These are phyloP conservation scores for Venturia oleaginea DNA, from an alignment of 2,329 filamentous ascomycete species.

Conservation along the genomic window DNA sequence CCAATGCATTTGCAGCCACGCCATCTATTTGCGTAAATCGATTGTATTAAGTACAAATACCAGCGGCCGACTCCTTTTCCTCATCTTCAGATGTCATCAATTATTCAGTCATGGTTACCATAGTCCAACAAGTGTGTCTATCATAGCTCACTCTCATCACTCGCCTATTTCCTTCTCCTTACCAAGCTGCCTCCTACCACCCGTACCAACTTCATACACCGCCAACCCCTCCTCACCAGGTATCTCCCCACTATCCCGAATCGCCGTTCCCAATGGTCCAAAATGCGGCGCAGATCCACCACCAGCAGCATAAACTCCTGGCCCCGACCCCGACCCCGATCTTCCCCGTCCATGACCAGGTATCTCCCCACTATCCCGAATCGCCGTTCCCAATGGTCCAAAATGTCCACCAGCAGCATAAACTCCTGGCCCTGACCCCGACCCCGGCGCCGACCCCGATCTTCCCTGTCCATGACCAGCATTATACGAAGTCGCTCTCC, in stretches of 20 bases:
- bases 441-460: not conserved
- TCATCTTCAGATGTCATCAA: not conserved
- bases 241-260: not conserved
- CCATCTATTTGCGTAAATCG: not conserved
- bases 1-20: not conserved
- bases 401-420: not conserved
- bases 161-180: not conserved
- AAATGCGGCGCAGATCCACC: no score
- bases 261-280: not conserved
- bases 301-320: not conserved
- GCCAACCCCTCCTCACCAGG: not conserved
- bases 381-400: not conserved
- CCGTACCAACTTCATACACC: not conserved
- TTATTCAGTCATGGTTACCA: not conserved
- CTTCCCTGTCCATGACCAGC: not conserved
- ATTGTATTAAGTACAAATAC: not conserved
- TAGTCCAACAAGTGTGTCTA: not conserved
- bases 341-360: not conserved
- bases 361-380: not conserved
- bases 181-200: not conserved
- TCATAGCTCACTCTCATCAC: not conserved
- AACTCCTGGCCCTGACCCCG: not conserved
- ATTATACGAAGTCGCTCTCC: not conserved
- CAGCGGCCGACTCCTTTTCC: not conserved
- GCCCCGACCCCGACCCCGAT: not conserved